phyloP scores from a whole-genome alignment of 768 basidiomycete genomes.

The Dioszegia hungarica region DNA sequence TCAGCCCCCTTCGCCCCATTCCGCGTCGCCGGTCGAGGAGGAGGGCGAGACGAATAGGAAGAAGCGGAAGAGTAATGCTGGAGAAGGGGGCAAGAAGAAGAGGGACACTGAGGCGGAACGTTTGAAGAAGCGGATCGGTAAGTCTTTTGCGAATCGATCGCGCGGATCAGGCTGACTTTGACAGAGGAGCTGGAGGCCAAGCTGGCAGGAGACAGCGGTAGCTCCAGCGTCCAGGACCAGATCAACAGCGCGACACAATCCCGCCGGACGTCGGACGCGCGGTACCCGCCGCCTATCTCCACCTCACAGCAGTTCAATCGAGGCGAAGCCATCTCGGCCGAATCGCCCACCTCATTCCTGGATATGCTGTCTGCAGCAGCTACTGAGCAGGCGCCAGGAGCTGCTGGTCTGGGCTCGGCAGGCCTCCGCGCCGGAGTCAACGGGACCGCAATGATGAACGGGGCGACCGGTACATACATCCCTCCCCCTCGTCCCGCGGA shows the following conservation, averaged over 20 bases:
- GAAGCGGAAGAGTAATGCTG: conserved; percentile 5
- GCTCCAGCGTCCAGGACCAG: neutral
- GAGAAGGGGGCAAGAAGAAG: conserved; percentile 11
- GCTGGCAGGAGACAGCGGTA: conserved; percentile 7
- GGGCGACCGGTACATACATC: neutral
- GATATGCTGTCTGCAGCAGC: conserved; percentile 42
- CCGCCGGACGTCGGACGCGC: conserved; percentile 5
- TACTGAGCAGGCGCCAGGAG: conserved; percentile 14
- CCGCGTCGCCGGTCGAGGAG: conserved; percentile 6
- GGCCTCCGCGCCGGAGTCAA: conserved; percentile 17
- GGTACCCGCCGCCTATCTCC: neutral
- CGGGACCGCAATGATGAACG: conserved; percentile 23
- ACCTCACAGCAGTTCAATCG: neutral
- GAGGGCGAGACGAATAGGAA: conserved; percentile 7
- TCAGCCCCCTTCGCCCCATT: neutral
- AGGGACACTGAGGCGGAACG: conserved; percentile 23
- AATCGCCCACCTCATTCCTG: conserved; percentile 39
- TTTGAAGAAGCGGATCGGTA: conserved; percentile 34
- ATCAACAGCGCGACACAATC: neutral
- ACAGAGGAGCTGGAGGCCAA: conserved; percentile 37
- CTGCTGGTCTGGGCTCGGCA: neutral
- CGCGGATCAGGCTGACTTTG: neutral
- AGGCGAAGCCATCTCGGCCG: conserved; percentile 7
- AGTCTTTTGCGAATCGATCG: too few relatives aligned
- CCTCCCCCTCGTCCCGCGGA: neutral